Base-by-base conservation (phyloP, 2,329 filamentous ascomycete genomes). In the Macrophomina phaseolina region DNA sequence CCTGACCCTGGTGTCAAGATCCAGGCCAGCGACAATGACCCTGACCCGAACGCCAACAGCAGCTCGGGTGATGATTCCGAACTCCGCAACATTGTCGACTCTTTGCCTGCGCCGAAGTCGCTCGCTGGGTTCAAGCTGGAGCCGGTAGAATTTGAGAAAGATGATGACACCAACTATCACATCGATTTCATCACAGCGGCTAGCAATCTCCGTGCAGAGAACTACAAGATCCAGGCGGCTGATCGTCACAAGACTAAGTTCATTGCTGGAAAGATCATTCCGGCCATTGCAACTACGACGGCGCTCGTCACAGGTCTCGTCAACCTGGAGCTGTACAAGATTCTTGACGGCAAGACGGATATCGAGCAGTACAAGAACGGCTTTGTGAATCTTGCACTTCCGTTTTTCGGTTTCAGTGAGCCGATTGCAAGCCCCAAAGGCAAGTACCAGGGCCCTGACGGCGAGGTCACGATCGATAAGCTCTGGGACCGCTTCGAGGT, bases 301-400 rank as follows among this genome's bases (percentile, higher is more conserved):
- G 94, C 95, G 3, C 84, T 99, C 67, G 94, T 98, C 12, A 99
- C 95, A 2, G 95, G 95, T 67, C 85, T 99, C 53, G 93, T 99
- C 64, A 87, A 96, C 16, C 83, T 99, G 53, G 95, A 99, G 83
- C 83, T 98, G 56, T 97, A 92, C 89, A 99, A 99, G 88, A 87
- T 99, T 70, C 85, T 99, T 53, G 95, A 98, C 75, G 94, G 93
- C 76, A 97, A 99, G 85, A 88, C 86, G n/a, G 93, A 98, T 73
- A 90, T 97, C 70, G 95, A 98, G 82, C 92, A 98, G 81, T 99
- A 96, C 89, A 98, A 98, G 87, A 99, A 99, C 77, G 95, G 95
- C 16, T 99, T 99, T 80, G 86, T 98, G 81, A 99, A 99, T 82
- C 82, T 99, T 71, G 95, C 95, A 1, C 83, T 99, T 70, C 95